Evolutionary conservation across 306 rosid species (phyloP).

Genomic region (Heteromeles arbutifolia): DNA sequence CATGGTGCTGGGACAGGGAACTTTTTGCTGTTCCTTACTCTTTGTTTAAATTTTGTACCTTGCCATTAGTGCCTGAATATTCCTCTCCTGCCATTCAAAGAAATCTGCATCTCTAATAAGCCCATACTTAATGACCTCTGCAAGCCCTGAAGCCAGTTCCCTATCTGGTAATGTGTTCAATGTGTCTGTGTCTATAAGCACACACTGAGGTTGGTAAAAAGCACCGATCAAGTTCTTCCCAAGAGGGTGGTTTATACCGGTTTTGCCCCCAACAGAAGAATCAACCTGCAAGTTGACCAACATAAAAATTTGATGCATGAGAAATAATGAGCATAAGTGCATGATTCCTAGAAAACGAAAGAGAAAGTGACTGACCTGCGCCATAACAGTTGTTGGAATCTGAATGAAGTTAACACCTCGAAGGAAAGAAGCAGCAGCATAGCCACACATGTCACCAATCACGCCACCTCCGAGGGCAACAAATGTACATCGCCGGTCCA

Average conservation of each 20-base stretch:
- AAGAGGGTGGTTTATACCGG: slow-evolving; percentile 87
- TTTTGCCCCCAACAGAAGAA: slow-evolving; percentile 98
- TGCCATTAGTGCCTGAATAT: slow-evolving; percentile 61
- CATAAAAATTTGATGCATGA: not conserved
- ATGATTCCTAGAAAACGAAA: not conserved
- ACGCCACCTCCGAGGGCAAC: slow-evolving; percentile 99
- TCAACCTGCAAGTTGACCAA: slow-evolving; percentile 53
- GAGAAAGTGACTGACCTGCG: slow-evolving; percentile 51
- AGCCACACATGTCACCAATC: slow-evolving; percentile 95
- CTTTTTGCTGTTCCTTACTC: not conserved
- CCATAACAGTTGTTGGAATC: slow-evolving; percentile 95
- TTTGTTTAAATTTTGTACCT: slow-evolving; percentile 37
- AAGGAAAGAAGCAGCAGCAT: slow-evolving; percentile 77
- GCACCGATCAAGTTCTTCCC: slow-evolving; percentile 96
- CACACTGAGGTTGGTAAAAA: slow-evolving; percentile 92
- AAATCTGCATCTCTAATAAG: slow-evolving; percentile 85
- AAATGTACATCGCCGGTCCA: slow-evolving; percentile 75
- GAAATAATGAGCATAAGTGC: not conserved
- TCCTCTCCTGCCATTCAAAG: slow-evolving; percentile 96
- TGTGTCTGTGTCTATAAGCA: slow-evolving; percentile 82
- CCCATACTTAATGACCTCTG: slow-evolving; percentile 90
- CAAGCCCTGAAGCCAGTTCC: slow-evolving; percentile 90
- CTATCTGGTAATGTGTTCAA: slow-evolving; percentile 73
- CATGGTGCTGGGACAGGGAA: not conserved
- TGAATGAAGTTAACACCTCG: slow-evolving; percentile 94